Base-by-base conservation (phyloP, 2,329 filamentous ascomycete genomes). In the Paracamarosporium sp. region DNA sequence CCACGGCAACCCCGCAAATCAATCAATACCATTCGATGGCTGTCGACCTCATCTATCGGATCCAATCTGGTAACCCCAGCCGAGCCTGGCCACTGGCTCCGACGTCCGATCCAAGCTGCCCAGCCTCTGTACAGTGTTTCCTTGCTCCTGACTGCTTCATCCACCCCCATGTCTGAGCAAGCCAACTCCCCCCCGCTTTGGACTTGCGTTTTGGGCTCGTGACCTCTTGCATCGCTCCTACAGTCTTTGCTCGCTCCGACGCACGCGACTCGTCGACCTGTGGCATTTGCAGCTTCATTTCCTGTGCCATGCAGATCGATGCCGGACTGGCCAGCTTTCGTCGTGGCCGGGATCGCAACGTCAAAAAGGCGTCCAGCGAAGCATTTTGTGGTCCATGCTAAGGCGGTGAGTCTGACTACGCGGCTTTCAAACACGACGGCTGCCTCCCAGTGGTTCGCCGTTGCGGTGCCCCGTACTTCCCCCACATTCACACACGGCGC, bases 341-440 rank as follows among this genome's bases (percentile, higher is more conserved):
- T 25, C 50, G 9, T 48, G 41, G 45, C 53, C 53, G 28, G 20
- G 38, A 40, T 41, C 30, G 25, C 41, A 15, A 27, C 43, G 12
- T 22, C 24, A 25, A 30, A 30, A 20, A 51, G 17, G 38, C 54
- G 17, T 47, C 7, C n/a, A 31, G 20, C n/a, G 22, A 17, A 36
- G 43, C 15, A 30, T 20, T 48, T 1, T 17, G 15, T 25, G 40
- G 22, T 7, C 17, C 11, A 25, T 25, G n/a, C 27, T 35, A 27
- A 55, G 55, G 67, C 69, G 67, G 67, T 70, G 67, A 68, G 66
- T 63, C 56, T 61, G 50, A 62, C 57, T 25, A 55, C 46, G 36
- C 47, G 20, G 44, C 50, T 57, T 45, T 55, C 51, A 48, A 30
- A 41, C 43, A 35, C 35, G 24, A 33, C 27, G n/a, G 35, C 28